Evolutionary conservation across 129 eudicot genomes (phyloP), one percentile per base, ranked within the genome.

Genomic region (Silybum marianum): DNA sequence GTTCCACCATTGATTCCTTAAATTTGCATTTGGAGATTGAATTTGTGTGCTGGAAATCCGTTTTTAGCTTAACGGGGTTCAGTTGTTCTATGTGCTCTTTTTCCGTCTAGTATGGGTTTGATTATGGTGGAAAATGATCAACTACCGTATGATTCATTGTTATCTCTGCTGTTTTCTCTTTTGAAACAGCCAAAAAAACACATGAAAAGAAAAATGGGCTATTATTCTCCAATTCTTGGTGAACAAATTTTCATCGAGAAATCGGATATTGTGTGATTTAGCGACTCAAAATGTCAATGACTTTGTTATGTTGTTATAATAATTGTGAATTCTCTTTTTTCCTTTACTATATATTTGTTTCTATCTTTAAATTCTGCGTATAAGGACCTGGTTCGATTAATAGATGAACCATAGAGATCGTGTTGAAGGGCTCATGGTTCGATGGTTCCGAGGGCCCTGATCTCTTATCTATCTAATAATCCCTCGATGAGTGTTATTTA

Each of bases 21-120:
- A 76, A 32, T 86, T 83, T 86, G 84, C 86, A 74, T 34, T 82
- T 32, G 51, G 65, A 82, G 83, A 76, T 82, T 82, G 78, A 78
- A 11, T 25, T 83, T 69, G 81, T 82, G 82, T 81, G 69, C 40
- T 80, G 65, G 73, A 81, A 83, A 72, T 79, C 25, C 78, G 76
- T 58, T 70, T 36, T 36, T 32, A 32, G 71, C 75, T 42, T 24
- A 46, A 46, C 74, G 19, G 82, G 82, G 78, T 54, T 69, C 32
- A 18, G 58, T 12, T 82, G 58, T 12, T 82, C 0, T 25, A 70
- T 83, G 73, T 60, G 21, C 36, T 72, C 40, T 34, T 60, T 60
- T 83, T 60, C 8, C 65, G 11, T 68, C 36, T 22, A 54, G 85
- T 54, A 81, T 76, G 85, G 72, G 39, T 82, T 82, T 82, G 81